phyloP scores from a whole-genome alignment of 2,329 filamentous ascomycete genomes.

The Nothomitra cinnamomea region DNA sequence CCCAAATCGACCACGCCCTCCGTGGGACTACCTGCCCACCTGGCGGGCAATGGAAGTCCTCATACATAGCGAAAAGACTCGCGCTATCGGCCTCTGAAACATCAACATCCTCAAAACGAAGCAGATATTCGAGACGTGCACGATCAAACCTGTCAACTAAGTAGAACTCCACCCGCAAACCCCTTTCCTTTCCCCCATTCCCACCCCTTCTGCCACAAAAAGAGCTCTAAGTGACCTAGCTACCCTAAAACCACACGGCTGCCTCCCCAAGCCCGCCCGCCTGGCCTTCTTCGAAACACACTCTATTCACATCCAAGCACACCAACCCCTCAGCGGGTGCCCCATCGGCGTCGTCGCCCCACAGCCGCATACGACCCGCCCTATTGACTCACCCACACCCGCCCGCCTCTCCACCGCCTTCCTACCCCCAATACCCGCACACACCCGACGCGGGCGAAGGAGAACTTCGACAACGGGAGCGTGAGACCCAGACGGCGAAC shows the following conservation, averaged over 20 bases:
- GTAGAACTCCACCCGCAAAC: constrained; percentile 55
- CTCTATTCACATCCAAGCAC: constrained; percentile 58
- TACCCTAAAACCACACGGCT: too few relatives aligned
- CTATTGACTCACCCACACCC: neutral
- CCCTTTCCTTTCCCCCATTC: too few relatives aligned
- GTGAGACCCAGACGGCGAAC: too few relatives aligned
- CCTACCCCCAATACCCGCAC: neutral
- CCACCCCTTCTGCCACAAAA: too few relatives aligned
- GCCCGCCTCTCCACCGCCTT: neutral
- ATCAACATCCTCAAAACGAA: constrained; percentile 69
- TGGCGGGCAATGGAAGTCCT: neutral
- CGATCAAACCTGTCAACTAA: constrained; percentile 56
- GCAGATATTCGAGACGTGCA: constrained; percentile 52
- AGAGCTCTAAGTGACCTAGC: constrained; percentile 33
- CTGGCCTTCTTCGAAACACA: constrained; percentile 54
- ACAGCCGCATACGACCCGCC: neutral
- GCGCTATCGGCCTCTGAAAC: constrained; percentile 75
- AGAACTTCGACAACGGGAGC: too few relatives aligned
- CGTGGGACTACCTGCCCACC: constrained; percentile 19
- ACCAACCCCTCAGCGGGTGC: constrained; percentile 35
- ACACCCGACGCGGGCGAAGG: neutral
- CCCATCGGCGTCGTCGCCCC: neutral
- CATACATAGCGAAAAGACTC: constrained; percentile 49
- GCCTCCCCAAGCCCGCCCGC: too few relatives aligned
- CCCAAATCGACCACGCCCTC: neutral